Base-by-base conservation (phyloP, 148 eudicot species). In the Mesembryanthemum crystallinum region DNA sequence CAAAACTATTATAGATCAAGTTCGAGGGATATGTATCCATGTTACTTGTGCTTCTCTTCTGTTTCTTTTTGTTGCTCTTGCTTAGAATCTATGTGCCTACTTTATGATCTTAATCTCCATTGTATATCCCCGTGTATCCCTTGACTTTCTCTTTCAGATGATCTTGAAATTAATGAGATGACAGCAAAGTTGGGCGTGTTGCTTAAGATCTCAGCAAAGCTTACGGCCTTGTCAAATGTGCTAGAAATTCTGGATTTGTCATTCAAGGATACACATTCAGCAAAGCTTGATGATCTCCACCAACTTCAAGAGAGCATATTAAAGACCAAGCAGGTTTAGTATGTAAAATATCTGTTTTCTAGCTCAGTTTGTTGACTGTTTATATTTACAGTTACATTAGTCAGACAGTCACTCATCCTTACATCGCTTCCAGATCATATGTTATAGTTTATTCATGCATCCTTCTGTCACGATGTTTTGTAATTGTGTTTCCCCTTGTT, bases 241-340 rank as follows among this genome's bases (percentile, higher is more conserved):
- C 85, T 95, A 73, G 99, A 95, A 75, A 90, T 91, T 61, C 69
- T 95, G 85, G 97, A 92, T 83, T 79, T 89, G 63, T 89, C 97
- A 21, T 92, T 95, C 70, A 91, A 86, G 87, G 91, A 81, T 75
- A 80, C 93, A 79, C 84, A 82, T 74, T 88, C 99, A 54, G 91
- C 97, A 76, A 88, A 84, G 83, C 91, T 92, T 80, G 87, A 90
- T 83, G 99, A 92, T 85, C 85, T 95, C 29, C 86, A 89, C 24
- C 81, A 81, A 51, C 92, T 95, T 76, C 99, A 87, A 77, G 99
- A 95, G 74, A 86, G 82, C 82, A 87, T 95, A 77, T 73, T 82
- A n/a, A 95, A 88, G 88, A 84, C 98, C 68, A 95, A 95, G 80
- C 99, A 95, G 94, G 99, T 95, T 55, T 78, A 72, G 54, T 75